Percentiles rank a stretch among this genome's conserved stretches.
phyloP scores from a whole-genome alignment of 2,329 filamentous ascomycete genomes.

The Aspergillus viridinutans region DNA sequence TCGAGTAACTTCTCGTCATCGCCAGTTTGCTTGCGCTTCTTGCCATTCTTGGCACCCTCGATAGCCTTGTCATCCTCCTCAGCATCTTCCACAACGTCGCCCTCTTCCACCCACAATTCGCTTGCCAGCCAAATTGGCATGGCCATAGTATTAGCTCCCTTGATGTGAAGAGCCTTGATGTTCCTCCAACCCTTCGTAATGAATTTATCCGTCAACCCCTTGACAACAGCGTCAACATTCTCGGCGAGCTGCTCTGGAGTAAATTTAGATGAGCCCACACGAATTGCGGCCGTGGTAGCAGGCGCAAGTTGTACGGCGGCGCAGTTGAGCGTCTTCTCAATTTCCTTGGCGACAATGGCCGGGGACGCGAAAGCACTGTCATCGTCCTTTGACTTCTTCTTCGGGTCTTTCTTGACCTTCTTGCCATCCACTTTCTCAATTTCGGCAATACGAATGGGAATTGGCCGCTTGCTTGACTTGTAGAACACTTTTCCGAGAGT shows the following conservation, averaged over 20 bases:
- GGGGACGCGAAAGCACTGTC: slow-evolving; percentile 53
- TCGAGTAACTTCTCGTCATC: slow-evolving; percentile 30
- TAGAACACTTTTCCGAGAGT: slow-evolving; percentile 91
- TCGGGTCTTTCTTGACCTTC: slow-evolving; percentile 54
- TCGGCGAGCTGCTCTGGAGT: slow-evolving; percentile 69
- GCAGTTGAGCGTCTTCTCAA: slow-evolving; percentile 70
- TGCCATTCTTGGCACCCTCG: slow-evolving; percentile 46
- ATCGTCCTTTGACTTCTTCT: slow-evolving; percentile 42
- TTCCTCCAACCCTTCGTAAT: slow-evolving; percentile 85
- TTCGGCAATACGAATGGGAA: slow-evolving; percentile 71
- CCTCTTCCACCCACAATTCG: slow-evolving; percentile 81
- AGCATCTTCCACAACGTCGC: slow-evolving; percentile 61
- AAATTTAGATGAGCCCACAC: slow-evolving; percentile 72
- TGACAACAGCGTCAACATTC: slow-evolving; percentile 71
- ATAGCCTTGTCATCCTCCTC: slow-evolving; percentile 29
- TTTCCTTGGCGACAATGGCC: slow-evolving; percentile 69
- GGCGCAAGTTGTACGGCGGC: slow-evolving; percentile 77
- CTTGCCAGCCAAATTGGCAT: slow-evolving; percentile 93
- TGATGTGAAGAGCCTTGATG: slow-evolving; percentile 80
- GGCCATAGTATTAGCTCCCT: slow-evolving; percentile 80
- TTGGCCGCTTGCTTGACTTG: slow-evolving; percentile 79
- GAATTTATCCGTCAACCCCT: slow-evolving; percentile 69
- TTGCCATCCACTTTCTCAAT: slow-evolving; percentile 58
- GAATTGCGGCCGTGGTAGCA: slow-evolving; percentile 73
- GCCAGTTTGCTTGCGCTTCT: slow-evolving; percentile 48